Evolutionary conservation across 805 yeast species (phyloP).

Genomic region (Candida tibetensis): DNA sequence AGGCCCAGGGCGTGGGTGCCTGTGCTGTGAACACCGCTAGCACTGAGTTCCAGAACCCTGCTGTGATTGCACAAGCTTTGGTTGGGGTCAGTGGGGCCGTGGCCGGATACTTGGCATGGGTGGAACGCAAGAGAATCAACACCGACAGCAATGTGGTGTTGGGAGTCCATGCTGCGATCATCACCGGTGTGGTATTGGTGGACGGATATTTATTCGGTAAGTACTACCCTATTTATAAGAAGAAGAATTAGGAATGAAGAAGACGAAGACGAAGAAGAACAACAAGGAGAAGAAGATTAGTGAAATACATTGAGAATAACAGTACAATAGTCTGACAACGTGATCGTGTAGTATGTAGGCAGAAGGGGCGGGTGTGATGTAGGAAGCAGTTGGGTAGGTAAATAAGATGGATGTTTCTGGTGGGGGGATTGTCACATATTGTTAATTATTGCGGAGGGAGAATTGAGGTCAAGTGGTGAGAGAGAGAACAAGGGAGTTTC

Average conservation of each 20-base stretch:
- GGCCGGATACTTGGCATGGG: conserved; percentile 48
- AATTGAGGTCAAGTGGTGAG: no score
- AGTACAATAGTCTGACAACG: no score
- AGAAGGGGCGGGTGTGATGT: no score
- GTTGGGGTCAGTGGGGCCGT: conserved; percentile 47
- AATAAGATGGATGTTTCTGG: no score
- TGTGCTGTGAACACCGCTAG: conserved; percentile 16
- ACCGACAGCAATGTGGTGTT: conserved; percentile 44
- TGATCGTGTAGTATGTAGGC: no score
- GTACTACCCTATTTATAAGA: conserved; percentile 55
- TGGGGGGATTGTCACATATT: no score
- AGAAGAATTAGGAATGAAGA: no score
- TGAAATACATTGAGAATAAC: no score
- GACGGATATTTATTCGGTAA: conserved; percentile 54
- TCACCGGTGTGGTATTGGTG: conserved; percentile 51
- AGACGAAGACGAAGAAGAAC: no score
- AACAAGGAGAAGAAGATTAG: conserved; percentile 1
- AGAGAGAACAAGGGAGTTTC: no score
- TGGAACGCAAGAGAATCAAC: conserved; percentile 49
- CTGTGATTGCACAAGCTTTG: conserved; percentile 52
- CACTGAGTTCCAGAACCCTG: conserved; percentile 59
- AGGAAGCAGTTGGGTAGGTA: no score
- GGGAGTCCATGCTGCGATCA: conserved; percentile 49
- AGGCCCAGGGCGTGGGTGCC: conserved; percentile 12
- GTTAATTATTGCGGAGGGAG: no score